Base-by-base conservation (phyloP, 2,329 filamentous ascomycete genomes). In the Fusarium sp. region DNA sequence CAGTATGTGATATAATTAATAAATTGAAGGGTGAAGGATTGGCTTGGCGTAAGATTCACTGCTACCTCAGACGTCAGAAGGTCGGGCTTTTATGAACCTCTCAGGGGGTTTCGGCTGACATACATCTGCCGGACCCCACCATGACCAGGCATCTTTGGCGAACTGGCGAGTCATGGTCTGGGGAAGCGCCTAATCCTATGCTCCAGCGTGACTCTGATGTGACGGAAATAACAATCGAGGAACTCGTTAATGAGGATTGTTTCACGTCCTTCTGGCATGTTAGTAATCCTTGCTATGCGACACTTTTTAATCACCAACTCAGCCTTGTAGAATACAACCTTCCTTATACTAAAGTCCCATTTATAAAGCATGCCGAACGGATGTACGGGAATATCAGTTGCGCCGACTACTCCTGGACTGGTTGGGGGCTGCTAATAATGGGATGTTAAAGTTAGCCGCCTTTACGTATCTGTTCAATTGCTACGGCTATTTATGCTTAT, bases 141-240 rank as follows among this genome's bases (percentile, higher is more conserved):
- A 7, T n/a, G 5, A 0, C 18, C 7, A 36, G 48, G 50, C 16
- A 28, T 35, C 7, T 16, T 36, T 53, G 33, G 24, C 50, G 7
- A 36, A 24, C 31, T 2, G 3, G 33, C 50, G 33, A 36, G 50
- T 53, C 31, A 53, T 53, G 20, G 13, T 28, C 10, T 10, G 33
- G 24, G 6, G 33, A 22, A 36, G 24, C 6, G 7, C 16, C 31
- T 7, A 36, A 16, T 22, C 7, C 4, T 5, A n/a, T 16, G 14
- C 20, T 2, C 3, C 3, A 2, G 8, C 30, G 5, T 26, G 47
- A 35, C 22, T 20, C 8, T 35, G 6, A 2, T 5, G 13, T 8
- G 47, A 26, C 3, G 47, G 5, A 28, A 45, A 45, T 45, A 45
- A 28, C 14, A 47, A 22, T n/a, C 4, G 6, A n/a, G 14, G 4